Base-by-base conservation (phyloP, 1,284 basidiomycete species). In the Cystobasidium pallidum region DNA sequence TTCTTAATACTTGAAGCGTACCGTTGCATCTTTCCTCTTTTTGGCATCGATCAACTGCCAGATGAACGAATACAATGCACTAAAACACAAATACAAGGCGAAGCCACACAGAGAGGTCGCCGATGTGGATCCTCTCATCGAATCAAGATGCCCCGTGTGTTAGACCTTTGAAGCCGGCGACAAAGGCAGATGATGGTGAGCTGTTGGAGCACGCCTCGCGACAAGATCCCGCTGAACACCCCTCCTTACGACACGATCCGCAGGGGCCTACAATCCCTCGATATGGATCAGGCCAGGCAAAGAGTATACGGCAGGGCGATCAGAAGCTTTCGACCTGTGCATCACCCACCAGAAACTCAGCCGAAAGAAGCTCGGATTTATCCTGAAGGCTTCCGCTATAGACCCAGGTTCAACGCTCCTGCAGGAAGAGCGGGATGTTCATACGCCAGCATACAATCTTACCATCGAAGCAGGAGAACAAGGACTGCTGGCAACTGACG, bases 201-300 rank as follows among this genome's bases (percentile, higher is more conserved):
- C 8, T 24, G 39, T 1, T 28, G 26, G 24, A 17, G 24, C 3
- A 30, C 30, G 13, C 17, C 19, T 2, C 19, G 17, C 24, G 49
- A 21, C 17, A 21, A 10, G 24, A n/a, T 51, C n/a, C 49, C 24
- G 49, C 49, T n/a, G 19, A 3, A 21, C n/a, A n/a, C n/a, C n/a
- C n/a, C n/a, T n/a, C n/a, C 51, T 4, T 10, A 28, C 51, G 30
- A 30, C 51, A 54, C 24, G 43, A 45, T 19, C 51, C 13, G 30
- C 36, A 54, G 51, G 24, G 19, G 51, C 39, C n/a, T 32, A 36
- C 43, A 59, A 62, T n/a, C 51, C 67, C 13, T 36, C 43, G 8
- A 30, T 61, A 28, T 70, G 58, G 57, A 36, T 70, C 28, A 55
- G 59, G 36, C 67, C 67, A 32, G 67, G 58, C 45, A 70, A 63